Percentiles rank a stretch among this genome's conserved stretches.
phyloP scores from a whole-genome alignment of 768 basidiomycete species.

The Phylloporus sp. region DNA sequence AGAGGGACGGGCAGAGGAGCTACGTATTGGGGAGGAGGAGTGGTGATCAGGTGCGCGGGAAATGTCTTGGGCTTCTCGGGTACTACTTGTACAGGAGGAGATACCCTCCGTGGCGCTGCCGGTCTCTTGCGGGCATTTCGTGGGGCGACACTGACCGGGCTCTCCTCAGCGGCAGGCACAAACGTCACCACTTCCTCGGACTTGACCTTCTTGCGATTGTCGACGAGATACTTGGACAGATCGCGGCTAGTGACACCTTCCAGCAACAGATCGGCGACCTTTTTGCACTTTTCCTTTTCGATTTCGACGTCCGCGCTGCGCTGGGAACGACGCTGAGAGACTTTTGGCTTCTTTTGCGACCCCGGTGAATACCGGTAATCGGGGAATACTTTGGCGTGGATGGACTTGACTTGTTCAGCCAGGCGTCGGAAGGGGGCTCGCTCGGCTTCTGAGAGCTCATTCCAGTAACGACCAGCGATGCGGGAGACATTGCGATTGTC shows the following conservation, averaged over 20 bases:
- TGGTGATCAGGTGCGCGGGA: background rate
- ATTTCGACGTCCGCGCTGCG: conserved; percentile 32
- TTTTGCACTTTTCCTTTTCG: conserved; percentile 39
- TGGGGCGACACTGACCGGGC: background rate
- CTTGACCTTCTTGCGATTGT: background rate
- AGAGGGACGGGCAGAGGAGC: background rate
- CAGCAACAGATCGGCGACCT: conserved; percentile 35
- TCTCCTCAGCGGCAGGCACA: background rate
- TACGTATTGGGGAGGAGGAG: background rate
- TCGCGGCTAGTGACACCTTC: conserved; percentile 33
- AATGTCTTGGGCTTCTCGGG: conserved; percentile 5
- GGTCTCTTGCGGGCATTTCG: conserved; percentile 9
- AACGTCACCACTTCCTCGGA: background rate
- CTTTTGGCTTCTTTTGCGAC: conserved; percentile 27
- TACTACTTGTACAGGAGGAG: conserved; percentile 2
- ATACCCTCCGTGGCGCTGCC: background rate
- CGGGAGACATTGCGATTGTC: conserved; percentile 73
- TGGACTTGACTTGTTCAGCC: conserved; percentile 45
- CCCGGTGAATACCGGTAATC: conserved; percentile 62
- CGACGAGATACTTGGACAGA: conserved; percentile 19
- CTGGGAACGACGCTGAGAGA: conserved; percentile 32
- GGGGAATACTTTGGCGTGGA: conserved; percentile 51
- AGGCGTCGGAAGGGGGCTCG: conserved; percentile 42
- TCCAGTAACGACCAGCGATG: conserved; percentile 70
- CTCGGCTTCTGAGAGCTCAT: conserved; percentile 44